Percentiles rank a stretch among this genome's conserved stretches.
Conservation (phyloP, 768 basidiomycete species). For the Termitomyces sp. region DNA sequence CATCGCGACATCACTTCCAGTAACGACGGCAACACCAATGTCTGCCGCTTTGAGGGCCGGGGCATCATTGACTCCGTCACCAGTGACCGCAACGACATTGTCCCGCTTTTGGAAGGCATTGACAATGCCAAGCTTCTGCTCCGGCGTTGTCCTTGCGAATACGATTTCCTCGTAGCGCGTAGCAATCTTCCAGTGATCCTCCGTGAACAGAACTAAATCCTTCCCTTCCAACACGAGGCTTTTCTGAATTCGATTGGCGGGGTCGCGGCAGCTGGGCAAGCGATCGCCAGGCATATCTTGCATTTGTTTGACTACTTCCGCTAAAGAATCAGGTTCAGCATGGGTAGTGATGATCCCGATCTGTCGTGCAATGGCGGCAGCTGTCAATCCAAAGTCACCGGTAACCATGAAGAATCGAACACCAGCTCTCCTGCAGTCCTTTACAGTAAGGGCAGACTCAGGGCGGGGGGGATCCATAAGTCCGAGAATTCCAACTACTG, state of each 20-base stretch:
- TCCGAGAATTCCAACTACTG: conserved; percentile 44
- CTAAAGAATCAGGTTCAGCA: conserved; percentile 9
- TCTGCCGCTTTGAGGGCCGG: neutral
- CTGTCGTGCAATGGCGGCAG: conserved; percentile 40
- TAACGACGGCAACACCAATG: neutral
- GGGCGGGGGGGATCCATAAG: conserved; percentile 52
- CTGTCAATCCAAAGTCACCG: conserved; percentile 49
- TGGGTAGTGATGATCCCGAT: conserved; percentile 36
- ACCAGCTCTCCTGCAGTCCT: conserved; percentile 42
- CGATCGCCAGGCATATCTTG: neutral
- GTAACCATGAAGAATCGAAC: conserved; percentile 55
- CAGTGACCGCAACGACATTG: neutral
- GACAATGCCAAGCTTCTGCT: conserved; percentile 33
- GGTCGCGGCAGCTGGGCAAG: neutral
- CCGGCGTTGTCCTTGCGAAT: conserved; percentile 51
- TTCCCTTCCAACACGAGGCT: conserved; percentile 37
- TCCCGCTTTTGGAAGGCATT: neutral
- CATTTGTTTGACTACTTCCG: neutral
- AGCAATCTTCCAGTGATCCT: conserved; percentile 33
- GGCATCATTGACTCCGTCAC: neutral
- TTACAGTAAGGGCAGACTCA: conserved; percentile 39
- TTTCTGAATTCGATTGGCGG: conserved; percentile 28
- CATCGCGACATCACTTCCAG: neutral
- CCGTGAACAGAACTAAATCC: conserved; percentile 29
- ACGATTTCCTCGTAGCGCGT: conserved; percentile 35